Percentiles rank a stretch among this genome's conserved stretches.
phyloP scores from a whole-genome alignment of 73 alveolate genomes.

The Paramecium primaurelia region DNA sequence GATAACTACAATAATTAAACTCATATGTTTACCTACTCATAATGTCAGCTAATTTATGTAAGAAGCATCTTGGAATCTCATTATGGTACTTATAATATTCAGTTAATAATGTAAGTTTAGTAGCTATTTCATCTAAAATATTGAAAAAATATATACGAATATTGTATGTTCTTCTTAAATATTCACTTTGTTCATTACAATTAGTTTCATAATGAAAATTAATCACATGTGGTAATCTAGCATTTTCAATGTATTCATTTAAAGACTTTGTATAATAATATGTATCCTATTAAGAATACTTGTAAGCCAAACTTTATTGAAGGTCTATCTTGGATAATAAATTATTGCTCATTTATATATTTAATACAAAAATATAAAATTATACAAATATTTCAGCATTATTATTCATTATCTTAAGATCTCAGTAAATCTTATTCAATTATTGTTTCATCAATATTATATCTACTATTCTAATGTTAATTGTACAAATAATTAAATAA shows the following conservation, averaged over 20 bases:
- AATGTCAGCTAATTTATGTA: background rate
- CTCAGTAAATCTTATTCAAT: conserved; percentile 33
- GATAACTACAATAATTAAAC: background rate
- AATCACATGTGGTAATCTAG: background rate
- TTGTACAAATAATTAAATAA: conserved; percentile 6
- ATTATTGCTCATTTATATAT: background rate
- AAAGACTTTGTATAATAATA: background rate
- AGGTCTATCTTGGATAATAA: background rate
- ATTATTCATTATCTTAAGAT: background rate
- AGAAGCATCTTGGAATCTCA: conserved; percentile 57
- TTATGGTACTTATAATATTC: conserved; percentile 61
- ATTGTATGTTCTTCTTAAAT: background rate
- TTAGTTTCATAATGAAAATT: background rate
- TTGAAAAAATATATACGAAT: background rate
- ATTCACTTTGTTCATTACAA: background rate
- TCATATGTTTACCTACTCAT: conserved; percentile 12
- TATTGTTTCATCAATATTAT: conserved; percentile 37
- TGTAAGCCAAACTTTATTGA: background rate
- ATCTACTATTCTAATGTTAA: background rate
- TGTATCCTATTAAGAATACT: background rate
- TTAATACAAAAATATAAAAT: background rate
- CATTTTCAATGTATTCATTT: background rate
- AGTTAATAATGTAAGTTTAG: background rate
- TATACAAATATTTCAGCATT: background rate
- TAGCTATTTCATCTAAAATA: conserved; percentile 28